These are phyloP conservation scores for Dioszegia aurantiaca DNA, from an alignment of 768 basidiomycete species.

Conservation along the genomic window DNA sequence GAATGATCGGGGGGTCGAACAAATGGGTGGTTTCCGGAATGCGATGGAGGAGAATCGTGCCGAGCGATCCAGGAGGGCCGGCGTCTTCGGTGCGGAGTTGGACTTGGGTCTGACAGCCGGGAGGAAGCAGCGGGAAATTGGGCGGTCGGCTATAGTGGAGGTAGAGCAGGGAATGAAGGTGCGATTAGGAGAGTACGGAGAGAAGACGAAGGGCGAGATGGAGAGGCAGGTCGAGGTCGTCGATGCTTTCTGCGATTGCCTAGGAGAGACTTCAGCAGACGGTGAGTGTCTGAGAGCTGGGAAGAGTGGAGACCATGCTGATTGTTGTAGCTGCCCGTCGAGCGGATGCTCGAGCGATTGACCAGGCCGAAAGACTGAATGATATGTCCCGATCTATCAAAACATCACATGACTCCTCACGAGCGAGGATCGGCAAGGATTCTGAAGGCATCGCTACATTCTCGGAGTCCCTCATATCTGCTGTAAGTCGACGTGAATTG, in stretches of 20 bases:
- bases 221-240: constrained; percentile 27
- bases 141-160: constrained; percentile 26
- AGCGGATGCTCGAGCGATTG: constrained; percentile 10
- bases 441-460: constrained; percentile 4
- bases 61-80: constrained; percentile 59
- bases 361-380: constrained; percentile 8
- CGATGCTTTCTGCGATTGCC: constrained; percentile 26
- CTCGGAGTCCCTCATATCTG: constrained; percentile 2
- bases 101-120: constrained; percentile 13
- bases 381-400: constrained; percentile 2
- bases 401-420: not conserved
- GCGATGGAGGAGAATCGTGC: constrained; percentile 33
- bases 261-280: constrained; percentile 21
- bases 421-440: constrained; percentile 5
- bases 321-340: constrained; percentile 4
- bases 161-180: constrained; percentile 18
- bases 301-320: not conserved
- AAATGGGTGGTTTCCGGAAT: constrained; percentile 57
- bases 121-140: constrained; percentile 23
- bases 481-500: not conserved
- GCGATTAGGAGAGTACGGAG: constrained; percentile 24
- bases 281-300: constrained; percentile 18
- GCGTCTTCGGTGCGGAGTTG: constrained; percentile 55
- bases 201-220: constrained; percentile 15
- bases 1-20: constrained; percentile 61